These are phyloP conservation scores for Scheffersomyces coipomensis DNA, from an alignment of 805 yeast genomes.

Conservation along the genomic window DNA sequence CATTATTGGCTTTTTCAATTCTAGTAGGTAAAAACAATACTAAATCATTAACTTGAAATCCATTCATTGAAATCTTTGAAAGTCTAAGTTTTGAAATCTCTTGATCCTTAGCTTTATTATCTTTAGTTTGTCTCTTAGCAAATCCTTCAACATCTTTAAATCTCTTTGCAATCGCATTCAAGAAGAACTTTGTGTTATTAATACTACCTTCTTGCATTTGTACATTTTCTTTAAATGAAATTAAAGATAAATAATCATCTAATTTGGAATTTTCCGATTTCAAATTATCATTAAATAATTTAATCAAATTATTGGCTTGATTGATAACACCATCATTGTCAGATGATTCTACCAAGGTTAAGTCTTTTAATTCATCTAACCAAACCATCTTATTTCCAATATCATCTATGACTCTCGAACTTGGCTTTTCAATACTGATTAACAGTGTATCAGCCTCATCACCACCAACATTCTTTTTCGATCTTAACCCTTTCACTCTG, in stretches of 20 bases:
- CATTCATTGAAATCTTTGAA: conserved; percentile 61
- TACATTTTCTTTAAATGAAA: conserved; percentile 27
- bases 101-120: conserved; percentile 51
- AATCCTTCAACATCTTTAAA: conserved; percentile 87
- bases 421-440: conserved; percentile 30
- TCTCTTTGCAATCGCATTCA: conserved; percentile 58
- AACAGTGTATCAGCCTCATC: conserved; percentile 25
- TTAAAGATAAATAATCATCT: conserved; percentile 15
- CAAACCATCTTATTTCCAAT: conserved; percentile 44
- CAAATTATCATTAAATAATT: conserved; percentile 15
- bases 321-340: conserved; percentile 10
- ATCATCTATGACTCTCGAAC: conserved; percentile 41
- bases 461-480: conserved; percentile 33
- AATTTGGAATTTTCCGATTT: conserved; percentile 12
- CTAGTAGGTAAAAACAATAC: conserved; percentile 84
- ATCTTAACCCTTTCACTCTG: conserved; percentile 77
- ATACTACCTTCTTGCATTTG: conserved; percentile 20
- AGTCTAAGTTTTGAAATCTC: conserved; percentile 39
- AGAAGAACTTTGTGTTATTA: conserved; percentile 25
- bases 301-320: conserved; percentile 13
- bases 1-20: conserved; percentile 31
- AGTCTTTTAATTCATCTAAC: conserved; percentile 30
- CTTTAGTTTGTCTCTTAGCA: conserved; percentile 82
- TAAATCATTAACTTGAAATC: conserved; percentile 71
- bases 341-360: conserved; percentile 3